Evolutionary conservation across 2,329 filamentous ascomycete species (phyloP), one percentile per base, ranked within the genome.

Genomic region (Colletotrichum sp.): DNA sequence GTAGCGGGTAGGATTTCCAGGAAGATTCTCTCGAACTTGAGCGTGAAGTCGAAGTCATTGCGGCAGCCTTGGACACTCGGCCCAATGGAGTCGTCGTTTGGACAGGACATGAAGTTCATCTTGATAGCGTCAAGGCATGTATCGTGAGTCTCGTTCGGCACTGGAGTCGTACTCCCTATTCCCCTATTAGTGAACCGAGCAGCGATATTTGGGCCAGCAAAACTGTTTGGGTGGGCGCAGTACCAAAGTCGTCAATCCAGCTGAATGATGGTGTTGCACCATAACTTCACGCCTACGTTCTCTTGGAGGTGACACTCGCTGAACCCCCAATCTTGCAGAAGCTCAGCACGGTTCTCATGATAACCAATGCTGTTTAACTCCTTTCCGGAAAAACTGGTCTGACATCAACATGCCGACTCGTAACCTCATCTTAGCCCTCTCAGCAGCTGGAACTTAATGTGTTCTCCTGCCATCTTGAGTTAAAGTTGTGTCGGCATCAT

Each of bases 41-140:
- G 79, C 13, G 85, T 87, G 67, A 87, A 86, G 78, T 87, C 85
- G 75, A 87, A 87, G 75, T 85, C 82, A 70, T 79, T 82, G 7
- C 85, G 83, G 64, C 85, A 87, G 38, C 83, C 84, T 7, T 77
- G 74, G 32, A 87, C 82, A 16, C 78, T 77, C 1, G 86, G 85
- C 9, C 85, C 85, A 38, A 87, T 81, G 28, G 79, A 77, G 26
- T 78, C 73, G 74, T 84, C 82, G 78, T 80, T 79, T 52, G 69
- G 74, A 58, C 81, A 83, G 10, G 48, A 7, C 21, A 66, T 66
- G 55, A 12, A 28, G 8, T 58, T 58, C 55, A 58, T 58, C 26
- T 15, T 58, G 8, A 10, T 28, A 28, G 55, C 55, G 55, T 28
- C 43, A 10, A 58, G 55, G 13, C 1, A 18, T 16, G 24, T 58